Evolutionary conservation across 2,329 filamentous ascomycete genomes (phyloP), one percentile per base, ranked within the genome.

Genomic region (Zelopaecilomyces penicillatus): DNA sequence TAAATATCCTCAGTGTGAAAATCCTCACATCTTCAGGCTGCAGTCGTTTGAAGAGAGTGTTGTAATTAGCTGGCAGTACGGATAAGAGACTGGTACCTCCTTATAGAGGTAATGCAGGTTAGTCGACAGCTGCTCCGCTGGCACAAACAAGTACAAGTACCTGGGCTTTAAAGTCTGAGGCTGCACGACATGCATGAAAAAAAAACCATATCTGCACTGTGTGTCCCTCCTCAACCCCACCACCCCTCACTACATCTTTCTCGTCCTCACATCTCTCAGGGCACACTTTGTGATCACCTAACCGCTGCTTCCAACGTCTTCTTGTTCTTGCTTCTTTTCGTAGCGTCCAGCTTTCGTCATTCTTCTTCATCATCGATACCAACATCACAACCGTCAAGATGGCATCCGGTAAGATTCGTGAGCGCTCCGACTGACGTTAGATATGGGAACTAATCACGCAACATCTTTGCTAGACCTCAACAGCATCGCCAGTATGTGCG

Each of bases 401-500:
- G 63, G 57, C 60, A 46, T 43, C 36, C 35, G 58, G 61, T 64
- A 56, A 57, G 60, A 52, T 39, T n/a, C 31, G 34, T 26, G 31
- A 37, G 42, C 49, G 38, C 47, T 35, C 39, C 45, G 26, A 37
- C 34, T 35, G 41, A 19, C 46, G 38, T 43, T 50, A 45, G 19
- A 35, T 12, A 46, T 37, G 37, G 42, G 49, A 47, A 49, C 52
- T 57, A 53, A 57, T 48, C 41, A 42, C 40, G 30, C 42, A 46
- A 41, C 37, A 19, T 19, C 19, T 27, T 29, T 35, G 35, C 39
- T 48, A 70, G 69, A 69, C 56, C 70, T 67, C 54, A 66, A 72
- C 55, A 62, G 61, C 6, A 53, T 75, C 57, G 71, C 70, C 53
- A 70, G 71, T 74, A 66, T 53, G 70, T 68, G 38, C 30, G 33